Evolutionary conservation across 148 eudicot species (phyloP), one percentile per base, ranked within the genome.

Genomic region (Oxyria digyna): DNA sequence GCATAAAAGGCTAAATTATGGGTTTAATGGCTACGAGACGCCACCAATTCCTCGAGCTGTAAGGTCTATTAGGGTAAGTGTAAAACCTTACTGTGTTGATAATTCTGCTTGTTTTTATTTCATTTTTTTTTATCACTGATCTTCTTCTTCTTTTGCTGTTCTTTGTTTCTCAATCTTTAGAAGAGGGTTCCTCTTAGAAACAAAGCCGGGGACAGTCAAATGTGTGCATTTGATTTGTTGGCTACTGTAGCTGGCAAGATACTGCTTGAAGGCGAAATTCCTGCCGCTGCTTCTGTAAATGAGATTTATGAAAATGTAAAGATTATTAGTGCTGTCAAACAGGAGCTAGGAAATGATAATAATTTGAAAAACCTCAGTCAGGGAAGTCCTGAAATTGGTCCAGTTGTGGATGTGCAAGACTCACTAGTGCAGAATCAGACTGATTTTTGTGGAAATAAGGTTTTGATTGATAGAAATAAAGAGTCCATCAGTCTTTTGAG

Each of bases 211-310:
- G 89, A 81, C 68, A 73, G 68, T 55, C 81, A 79, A 78, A 73
- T 85, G 85, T 85, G 87, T 67, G 91, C 97, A 7, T 88, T 94
- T 73, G 99, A 94, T 35, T 81, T 94, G 50, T 72, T 90, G 84
- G 96, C 97, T 68, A 80, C 92, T 52, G 89, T 91, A 75, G 99
- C 99, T 72, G 96, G 90, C 24, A 82, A 86, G 73, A 71, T 90
- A 52, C 71, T 93, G 66, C 78, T 80, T 52, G 99, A 94, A 67
- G 85, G 86, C 43, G 85, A 85, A 70, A 68, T 43, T 67, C 77
- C 77, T 64, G 76, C 71, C 45, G 38, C 63, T 57, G 50, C 46
- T 52, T 33, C 67, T 3, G 10, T 38, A 26, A 68, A 71, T 23
- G 81, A 26, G 5, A 74, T 77, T 12, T 81, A 74, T 50, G 62